A percentile compares a stretch with the other conserved stretches of the same genome.
phyloP scores from a whole-genome alignment of 163 green algal genomes.

The Coccomyxa subellipsoidea region DNA sequence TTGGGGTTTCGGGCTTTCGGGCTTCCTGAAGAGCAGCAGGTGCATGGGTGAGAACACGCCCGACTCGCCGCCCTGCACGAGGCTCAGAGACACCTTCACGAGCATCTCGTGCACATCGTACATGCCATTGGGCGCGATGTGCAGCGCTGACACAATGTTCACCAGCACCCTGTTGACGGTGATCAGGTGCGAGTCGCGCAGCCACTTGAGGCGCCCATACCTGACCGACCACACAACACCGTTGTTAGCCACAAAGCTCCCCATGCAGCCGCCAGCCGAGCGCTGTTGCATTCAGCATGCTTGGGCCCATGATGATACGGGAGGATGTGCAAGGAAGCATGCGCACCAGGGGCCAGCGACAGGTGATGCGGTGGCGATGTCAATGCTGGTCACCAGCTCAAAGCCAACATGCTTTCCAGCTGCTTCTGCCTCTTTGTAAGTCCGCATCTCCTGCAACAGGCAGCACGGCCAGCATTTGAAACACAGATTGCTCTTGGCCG shows the following conservation, averaged over 20 bases:
- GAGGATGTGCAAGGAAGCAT: background rate
- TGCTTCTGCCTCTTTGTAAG: slow-evolving; percentile 79
- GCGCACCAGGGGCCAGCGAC: slow-evolving; percentile 27
- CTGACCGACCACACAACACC: slow-evolving; percentile 22
- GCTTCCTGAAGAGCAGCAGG: slow-evolving; percentile 94
- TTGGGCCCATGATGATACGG: too few relatives aligned
- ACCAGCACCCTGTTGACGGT: slow-evolving; percentile 76
- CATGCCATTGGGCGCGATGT: slow-evolving; percentile 81
- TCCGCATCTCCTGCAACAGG: slow-evolving; percentile 77
- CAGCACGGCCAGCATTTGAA: too few relatives aligned
- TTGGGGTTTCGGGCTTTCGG: slow-evolving; percentile 17
- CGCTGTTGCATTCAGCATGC: too few relatives aligned
- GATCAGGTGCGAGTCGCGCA: slow-evolving; percentile 14
- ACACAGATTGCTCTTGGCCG: too few relatives aligned
- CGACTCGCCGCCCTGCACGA: slow-evolving; percentile 19
- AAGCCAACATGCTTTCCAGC: slow-evolving; percentile 88
- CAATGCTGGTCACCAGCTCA: slow-evolving; percentile 76
- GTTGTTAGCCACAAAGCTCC: background rate
- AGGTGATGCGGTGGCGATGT: slow-evolving; percentile 70
- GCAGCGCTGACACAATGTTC: slow-evolving; percentile 62
- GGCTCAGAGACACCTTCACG: slow-evolving; percentile 45
- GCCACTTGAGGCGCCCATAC: slow-evolving; percentile 54
- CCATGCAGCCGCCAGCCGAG: too few relatives aligned
- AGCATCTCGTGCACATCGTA: slow-evolving; percentile 96
- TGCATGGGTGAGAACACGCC: slow-evolving; percentile 98